phyloP scores from a whole-genome alignment of 169 alveolate species.

The Eimeria zaria region DNA sequence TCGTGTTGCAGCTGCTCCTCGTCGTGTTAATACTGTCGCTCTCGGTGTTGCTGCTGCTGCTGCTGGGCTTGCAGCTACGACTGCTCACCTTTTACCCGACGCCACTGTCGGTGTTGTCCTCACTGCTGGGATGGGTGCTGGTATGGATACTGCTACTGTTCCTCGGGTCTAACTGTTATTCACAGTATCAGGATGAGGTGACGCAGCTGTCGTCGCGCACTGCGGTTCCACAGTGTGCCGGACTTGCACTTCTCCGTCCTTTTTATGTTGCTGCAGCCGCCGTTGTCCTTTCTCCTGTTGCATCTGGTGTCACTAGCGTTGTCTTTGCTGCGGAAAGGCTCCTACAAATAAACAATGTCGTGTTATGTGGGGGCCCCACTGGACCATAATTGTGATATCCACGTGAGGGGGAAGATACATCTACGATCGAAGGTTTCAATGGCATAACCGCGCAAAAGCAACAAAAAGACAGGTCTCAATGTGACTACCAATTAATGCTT shows the following conservation, averaged over 20 bases:
- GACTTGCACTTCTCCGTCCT: background rate
- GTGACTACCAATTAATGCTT: background rate
- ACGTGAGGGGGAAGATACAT: background rate
- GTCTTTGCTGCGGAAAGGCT: background rate
- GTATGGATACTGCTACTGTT: background rate
- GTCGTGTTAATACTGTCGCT: background rate
- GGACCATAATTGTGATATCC: background rate
- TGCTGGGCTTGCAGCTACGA: background rate
- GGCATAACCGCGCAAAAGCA: background rate
- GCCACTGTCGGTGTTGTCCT: background rate
- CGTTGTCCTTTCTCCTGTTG: background rate
- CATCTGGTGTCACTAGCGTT: background rate
- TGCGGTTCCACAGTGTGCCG: background rate
- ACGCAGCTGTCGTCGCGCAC: background rate
- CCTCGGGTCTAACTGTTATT: background rate
- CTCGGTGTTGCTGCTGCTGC: background rate
- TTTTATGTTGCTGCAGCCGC: background rate
- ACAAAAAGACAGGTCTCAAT: background rate
- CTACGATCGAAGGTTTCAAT: background rate
- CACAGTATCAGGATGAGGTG: background rate
- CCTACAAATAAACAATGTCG: background rate
- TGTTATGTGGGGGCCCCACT: background rate
- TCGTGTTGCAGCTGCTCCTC: background rate
- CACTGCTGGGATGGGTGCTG: background rate
- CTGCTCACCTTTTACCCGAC: background rate